These are phyloP conservation scores for Striga asiatica DNA, from an alignment of 257 asterid species.

Conservation along the genomic window DNA sequence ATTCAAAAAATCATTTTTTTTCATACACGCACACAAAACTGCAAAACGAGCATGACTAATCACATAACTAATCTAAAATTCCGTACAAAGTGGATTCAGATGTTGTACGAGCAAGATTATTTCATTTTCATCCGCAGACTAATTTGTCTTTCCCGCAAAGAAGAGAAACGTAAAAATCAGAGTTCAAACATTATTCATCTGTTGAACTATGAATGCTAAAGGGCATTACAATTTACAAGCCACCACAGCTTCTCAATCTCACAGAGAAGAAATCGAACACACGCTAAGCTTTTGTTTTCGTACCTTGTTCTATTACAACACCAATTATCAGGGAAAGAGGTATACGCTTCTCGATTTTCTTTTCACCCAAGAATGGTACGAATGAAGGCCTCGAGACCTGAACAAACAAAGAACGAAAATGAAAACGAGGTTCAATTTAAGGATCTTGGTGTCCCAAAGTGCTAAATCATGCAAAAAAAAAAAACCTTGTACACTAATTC, in stretches of 20 bases:
- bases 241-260: neutral
- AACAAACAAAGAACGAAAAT: neutral
- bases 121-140: no score
- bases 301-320: constrained; percentile 67
- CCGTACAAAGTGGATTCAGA: no score
- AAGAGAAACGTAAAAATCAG: neutral
- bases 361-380: constrained; percentile 50
- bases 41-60: neutral
- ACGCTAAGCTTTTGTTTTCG: neutral
- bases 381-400: constrained; percentile 68
- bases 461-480: neutral
- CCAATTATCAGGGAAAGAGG: constrained; percentile 52
- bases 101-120: no score
- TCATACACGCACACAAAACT: neutral
- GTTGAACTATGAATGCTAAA: neutral
- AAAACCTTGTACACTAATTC: constrained; percentile 55
- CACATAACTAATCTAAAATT: neutral
- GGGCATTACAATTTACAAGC: neutral
- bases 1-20: neutral
- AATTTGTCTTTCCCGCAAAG: no score
- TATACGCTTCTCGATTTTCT: constrained; percentile 44
- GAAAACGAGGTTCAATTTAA: neutral
- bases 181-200: neutral
- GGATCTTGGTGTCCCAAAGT: neutral
- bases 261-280: no score